A percentile compares a stretch with the other conserved stretches of the same genome.
These are phyloP conservation scores for Spinacia oleracea DNA, from an alignment of 179 eudicot genomes.

Conservation along the genomic window DNA sequence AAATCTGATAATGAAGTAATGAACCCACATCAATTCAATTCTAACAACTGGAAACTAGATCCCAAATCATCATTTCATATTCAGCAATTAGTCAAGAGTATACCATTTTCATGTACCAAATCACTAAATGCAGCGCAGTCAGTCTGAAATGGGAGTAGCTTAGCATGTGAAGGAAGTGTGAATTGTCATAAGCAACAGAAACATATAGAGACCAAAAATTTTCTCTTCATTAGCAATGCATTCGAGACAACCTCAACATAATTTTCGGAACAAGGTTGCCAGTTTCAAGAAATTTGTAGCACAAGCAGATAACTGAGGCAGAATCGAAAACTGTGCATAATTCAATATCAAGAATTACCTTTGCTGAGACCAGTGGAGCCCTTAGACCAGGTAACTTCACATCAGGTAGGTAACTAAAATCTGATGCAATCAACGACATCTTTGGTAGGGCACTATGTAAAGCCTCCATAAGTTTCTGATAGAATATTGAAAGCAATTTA, in stretches of 20 bases:
- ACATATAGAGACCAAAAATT: neutral
- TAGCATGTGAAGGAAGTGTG: neutral
- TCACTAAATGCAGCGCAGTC: neutral
- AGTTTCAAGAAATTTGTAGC: neutral
- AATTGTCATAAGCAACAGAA: constrained; percentile 8
- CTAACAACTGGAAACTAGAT: neutral
- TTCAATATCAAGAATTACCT: constrained; percentile 43
- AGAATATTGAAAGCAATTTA: constrained; percentile 7
- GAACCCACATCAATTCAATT: neutral
- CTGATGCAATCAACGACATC: constrained; percentile 95
- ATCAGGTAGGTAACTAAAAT: constrained; percentile 92
- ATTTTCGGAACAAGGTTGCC: neutral
- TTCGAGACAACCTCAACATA: neutral
- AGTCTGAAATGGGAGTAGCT: neutral
- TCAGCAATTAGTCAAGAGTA: neutral
- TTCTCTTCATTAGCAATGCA: neutral
- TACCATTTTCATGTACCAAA: neutral
- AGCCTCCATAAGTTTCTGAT: constrained; percentile 80
- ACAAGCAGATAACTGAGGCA: neutral
- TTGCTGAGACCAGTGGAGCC: constrained; percentile 91
- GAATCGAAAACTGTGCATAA: neutral
- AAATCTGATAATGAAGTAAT: neutral
- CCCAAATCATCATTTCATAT: neutral
- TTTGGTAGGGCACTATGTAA: constrained; percentile 83
- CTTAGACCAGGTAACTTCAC: constrained; percentile 82